These are phyloP conservation scores for Nothopassalora personata DNA, from an alignment of 2,329 filamentous ascomycete species.

Conservation along the genomic window DNA sequence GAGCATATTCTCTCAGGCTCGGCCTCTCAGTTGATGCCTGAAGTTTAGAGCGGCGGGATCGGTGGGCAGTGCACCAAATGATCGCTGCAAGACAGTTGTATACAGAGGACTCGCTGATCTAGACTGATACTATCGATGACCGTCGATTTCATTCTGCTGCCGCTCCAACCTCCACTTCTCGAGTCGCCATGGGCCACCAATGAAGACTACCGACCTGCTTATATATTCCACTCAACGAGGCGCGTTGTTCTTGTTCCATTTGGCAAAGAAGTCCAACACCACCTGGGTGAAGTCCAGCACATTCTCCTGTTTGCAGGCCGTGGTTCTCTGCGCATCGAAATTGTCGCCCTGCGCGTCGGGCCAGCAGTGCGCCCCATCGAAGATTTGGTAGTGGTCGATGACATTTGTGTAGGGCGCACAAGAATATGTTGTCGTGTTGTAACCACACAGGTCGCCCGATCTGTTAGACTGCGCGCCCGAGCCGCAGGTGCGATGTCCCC, in stretches of 20 bases:
- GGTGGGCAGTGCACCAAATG: neutral
- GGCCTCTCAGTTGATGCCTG: neutral
- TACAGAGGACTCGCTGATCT: neutral
- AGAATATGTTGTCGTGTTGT: conserved; percentile 30
- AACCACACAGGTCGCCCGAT: conserved; percentile 25
- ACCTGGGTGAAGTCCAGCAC: conserved; percentile 23
- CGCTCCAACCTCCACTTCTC: neutral
- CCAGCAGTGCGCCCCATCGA: conserved; percentile 40
- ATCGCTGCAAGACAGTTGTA: neutral
- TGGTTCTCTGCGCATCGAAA: conserved; percentile 18
- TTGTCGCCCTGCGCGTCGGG: conserved; percentile 27
- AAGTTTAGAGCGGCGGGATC: neutral
- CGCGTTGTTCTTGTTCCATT: conserved; percentile 20
- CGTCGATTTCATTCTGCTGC: neutral
- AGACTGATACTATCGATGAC: neutral
- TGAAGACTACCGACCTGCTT: neutral
- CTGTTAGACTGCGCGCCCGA: conserved; percentile 19
- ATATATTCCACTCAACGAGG: conserved; percentile 4
- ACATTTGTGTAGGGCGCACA: conserved; percentile 29
- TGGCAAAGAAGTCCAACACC: conserved; percentile 26
- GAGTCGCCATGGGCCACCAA: neutral
- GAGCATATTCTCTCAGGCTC: neutral
- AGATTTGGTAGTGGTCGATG: conserved; percentile 38
- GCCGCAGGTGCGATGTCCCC: conserved; percentile 35
- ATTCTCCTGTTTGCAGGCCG: conserved; percentile 10